Base-by-base conservation (phyloP, 2,329 filamentous ascomycete species). In the Arthrobotrys pseudoclavata region DNA sequence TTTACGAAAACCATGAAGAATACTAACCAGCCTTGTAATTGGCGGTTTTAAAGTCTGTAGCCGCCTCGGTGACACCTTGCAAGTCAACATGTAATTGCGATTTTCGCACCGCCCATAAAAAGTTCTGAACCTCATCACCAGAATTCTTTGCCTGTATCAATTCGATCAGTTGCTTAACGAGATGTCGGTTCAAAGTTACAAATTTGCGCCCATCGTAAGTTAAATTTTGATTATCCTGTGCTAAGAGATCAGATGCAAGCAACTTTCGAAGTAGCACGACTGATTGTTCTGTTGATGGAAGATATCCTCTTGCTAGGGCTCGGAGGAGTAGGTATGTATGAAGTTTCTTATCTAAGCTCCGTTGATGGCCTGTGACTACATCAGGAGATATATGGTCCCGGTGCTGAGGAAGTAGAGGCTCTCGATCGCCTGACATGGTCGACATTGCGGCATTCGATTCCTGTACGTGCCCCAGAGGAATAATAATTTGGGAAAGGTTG, bases 301-400 rank as follows among this genome's bases (percentile, higher is more conserved):
- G 94, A 84, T 90, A 97, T 4, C 95, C 95, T 82, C 92, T 89
- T 0, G 89, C 88, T 9, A 97, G 83, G 68, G 95, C 95, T 66
- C 92, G 89, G 29, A 94, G 83, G 91, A 97, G 97, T 86, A 97
- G 93, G 83, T 97, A 97, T 26, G 91, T 91, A 84, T 97, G 95
- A 77, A 98, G 88, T 86, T 97, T 97, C 84, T 95, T 90, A 82
- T 95, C 92, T 74, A 97, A 87, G 81, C 90, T 87, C 57, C 90
- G 87, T 87, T 97, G 92, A 47, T 80, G 80, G 10, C 55, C 37
- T 10, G 80, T 81, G 31, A 69, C 47, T 12, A 69, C 74, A 62
- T 60, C 50, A 67, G 94, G 85, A 34, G 87, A 85, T 0, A 94
- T 97, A 81, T 96, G 92, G 83, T 96, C 91, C 81, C 90, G 87